Conservation (phyloP, 331 rosid species). For the Spiraea crenata region DNA sequence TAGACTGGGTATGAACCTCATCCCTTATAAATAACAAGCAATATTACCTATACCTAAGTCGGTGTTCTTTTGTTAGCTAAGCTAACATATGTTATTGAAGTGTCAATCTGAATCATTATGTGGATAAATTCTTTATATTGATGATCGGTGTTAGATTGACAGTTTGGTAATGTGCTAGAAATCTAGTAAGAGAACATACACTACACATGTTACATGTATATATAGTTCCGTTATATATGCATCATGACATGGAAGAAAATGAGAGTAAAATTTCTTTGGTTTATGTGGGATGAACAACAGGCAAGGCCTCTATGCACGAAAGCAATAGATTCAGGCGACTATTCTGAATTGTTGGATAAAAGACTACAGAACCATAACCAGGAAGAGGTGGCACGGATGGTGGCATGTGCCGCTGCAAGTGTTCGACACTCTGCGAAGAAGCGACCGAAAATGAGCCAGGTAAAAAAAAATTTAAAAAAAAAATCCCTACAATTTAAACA, state of each 20-base stretch:
- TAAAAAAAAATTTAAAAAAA: conserved; percentile 19
- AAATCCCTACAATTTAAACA: neutral
- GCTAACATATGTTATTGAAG: neutral
- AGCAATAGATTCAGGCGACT: conserved; percentile 45
- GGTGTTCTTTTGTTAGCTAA: neutral
- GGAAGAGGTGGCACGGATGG: conserved; percentile 57
- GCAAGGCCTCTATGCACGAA: conserved; percentile 56
- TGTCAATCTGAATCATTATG: neutral
- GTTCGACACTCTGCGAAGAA: conserved; percentile 57
- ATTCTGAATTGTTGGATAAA: conserved; percentile 49
- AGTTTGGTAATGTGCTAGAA: no score
- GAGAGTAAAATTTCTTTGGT: neutral
- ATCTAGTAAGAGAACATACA: no score
- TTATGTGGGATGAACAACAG: conserved; percentile 34
- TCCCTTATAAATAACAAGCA: neutral
- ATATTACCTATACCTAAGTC: neutral
- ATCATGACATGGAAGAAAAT: neutral
- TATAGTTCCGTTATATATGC: neutral
- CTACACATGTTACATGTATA: no score
- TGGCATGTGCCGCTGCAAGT: conserved; percentile 60
- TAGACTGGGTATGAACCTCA: conserved; percentile 59
- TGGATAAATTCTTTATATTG: no score
- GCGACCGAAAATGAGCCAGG: conserved; percentile 78
- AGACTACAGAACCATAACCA: conserved; percentile 41
- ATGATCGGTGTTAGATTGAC: no score